Base-by-base conservation (phyloP, 208 protist genomes). In the Acanthamoeba pearcei region DNA sequence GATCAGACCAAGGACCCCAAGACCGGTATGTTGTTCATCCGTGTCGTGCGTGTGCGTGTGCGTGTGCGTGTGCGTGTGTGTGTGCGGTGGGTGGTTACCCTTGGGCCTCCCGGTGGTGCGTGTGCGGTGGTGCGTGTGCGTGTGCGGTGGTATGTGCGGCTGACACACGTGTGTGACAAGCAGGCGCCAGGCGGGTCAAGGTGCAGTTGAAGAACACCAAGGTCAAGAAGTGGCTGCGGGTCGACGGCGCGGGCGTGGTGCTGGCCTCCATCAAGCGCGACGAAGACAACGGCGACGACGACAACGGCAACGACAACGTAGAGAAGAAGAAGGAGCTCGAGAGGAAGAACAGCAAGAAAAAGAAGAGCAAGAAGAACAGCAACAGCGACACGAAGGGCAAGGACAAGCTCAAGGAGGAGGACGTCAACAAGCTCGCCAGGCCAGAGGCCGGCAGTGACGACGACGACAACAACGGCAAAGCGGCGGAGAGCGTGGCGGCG, bases 191-290 rank as follows among this genome's bases (percentile, higher is more conserved):
- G 42, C 46, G 76, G 24, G 17, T 85, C n/a, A 85, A 85, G 76
- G 42, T 85, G 24, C 32, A 85, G n/a, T 29, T 85, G 46, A 85
- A 85, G 46, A 85, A 85, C 76, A 85, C 76, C 17, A 85, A 85
- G n/a, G 76, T 55, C 24, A 85, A 85, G 46, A 85, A 55, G 76
- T 85, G 76, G 76, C 13, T 85, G 76, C 76, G 76, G 13, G 76
- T 85, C 32, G 46, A 55, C 46, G 76, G 17, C 13, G 13, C 19
- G 32, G 32, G 24, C 17, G n/a, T 85, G 15, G 76, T 55, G 22
- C 13, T 85, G 35, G 76, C 24, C 15, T 17, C 76, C 5, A 4
- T 15, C 12, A 85, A 53, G n/a, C 76, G 19, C 8, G 22, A 19
- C 60, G 53, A 60, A n/a, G n/a, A n/a, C n/a, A n/a, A n/a, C n/a